Percentiles rank a stretch among this genome's conserved stretches.
These are phyloP conservation scores for Posidonia oceanica DNA, from an alignment of 116 monocot species.

Conservation along the genomic window DNA sequence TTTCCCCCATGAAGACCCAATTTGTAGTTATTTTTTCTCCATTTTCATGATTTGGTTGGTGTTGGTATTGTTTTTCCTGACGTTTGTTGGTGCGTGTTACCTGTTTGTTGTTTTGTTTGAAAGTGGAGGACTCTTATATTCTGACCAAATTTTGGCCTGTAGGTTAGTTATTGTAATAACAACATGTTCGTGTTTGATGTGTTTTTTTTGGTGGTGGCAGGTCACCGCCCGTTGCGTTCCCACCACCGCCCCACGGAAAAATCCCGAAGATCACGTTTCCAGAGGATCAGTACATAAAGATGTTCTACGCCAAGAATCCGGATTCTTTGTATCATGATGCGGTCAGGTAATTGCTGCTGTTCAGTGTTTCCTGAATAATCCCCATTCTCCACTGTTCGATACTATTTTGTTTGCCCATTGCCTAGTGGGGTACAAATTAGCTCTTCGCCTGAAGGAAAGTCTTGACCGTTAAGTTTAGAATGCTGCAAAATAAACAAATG, in stretches of 20 bases:
- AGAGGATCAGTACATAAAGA: conserved; percentile 36
- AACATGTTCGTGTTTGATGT: neutral
- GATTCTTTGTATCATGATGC: conserved; percentile 89
- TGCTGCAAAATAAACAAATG: no score
- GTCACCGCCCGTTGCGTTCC: conserved; percentile 63
- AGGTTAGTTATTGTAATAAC: neutral
- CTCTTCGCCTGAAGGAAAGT: no score
- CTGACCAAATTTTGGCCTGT: neutral
- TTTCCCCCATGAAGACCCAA: neutral
- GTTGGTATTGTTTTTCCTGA: neutral
- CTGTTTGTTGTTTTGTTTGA: conserved; percentile 4
- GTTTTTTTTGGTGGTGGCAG: conserved; percentile 11
- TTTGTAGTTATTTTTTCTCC: neutral
- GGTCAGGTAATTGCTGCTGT: conserved; percentile 38
- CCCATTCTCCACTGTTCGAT: neutral
- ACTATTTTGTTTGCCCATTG: neutral
- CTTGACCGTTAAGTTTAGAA: no score
- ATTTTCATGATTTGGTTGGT: neutral
- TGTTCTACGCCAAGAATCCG: conserved; percentile 66
- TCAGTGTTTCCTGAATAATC: neutral
- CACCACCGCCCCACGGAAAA: conserved; percentile 52
- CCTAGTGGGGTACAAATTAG: neutral
- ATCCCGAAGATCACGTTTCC: conserved; percentile 47
- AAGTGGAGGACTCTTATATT: neutral
- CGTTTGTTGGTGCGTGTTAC: neutral